Conservation (phyloP, 164 flowering plant species). For the Vitis labrusca region DNA sequence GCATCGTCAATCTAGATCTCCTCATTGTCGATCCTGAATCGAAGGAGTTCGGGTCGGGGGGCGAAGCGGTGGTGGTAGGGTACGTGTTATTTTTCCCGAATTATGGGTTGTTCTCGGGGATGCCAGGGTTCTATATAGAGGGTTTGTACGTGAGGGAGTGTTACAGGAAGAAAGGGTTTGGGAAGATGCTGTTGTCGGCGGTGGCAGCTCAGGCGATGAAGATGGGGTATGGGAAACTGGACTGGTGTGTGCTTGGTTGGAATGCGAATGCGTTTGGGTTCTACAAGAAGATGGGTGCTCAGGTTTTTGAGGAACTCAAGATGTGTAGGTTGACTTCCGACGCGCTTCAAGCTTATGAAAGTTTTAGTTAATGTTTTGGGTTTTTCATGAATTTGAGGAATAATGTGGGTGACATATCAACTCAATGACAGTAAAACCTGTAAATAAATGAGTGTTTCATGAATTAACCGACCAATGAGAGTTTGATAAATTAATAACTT, state of each 20-base stretch:
- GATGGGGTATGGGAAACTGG: constrained; percentile 82
- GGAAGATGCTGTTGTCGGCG: constrained; percentile 65
- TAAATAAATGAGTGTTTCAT: too few relatives aligned
- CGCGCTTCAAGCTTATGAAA: constrained; percentile 41
- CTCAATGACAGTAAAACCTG: too few relatives aligned
- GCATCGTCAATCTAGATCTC: constrained; percentile 31
- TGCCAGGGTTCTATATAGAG: constrained; percentile 85
- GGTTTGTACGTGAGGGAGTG: constrained; percentile 80
- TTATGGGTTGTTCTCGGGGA: constrained; percentile 67
- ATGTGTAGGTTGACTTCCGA: constrained; percentile 74
- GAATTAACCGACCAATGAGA: too few relatives aligned
- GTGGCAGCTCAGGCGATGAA: constrained; percentile 80
- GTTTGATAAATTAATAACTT: too few relatives aligned
- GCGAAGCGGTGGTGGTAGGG: constrained; percentile 55
- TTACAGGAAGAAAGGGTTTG: constrained; percentile 74
- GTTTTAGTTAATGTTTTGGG: too few relatives aligned
- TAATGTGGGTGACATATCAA: too few relatives aligned
- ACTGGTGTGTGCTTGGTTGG: constrained; percentile 94
- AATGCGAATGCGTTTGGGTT: constrained; percentile 79
- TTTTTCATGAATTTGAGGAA: too few relatives aligned
- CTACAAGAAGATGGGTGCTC: constrained; percentile 86
- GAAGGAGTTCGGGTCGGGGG: constrained; percentile 30
- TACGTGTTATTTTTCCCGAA: constrained; percentile 85
- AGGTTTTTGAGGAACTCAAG: constrained; percentile 74
- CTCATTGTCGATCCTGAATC: constrained; percentile 52